Evolutionary conservation across 2,329 filamentous ascomycete genomes (phyloP), one percentile per base, ranked within the genome.

Genomic region (Fusarium armeniacum): DNA sequence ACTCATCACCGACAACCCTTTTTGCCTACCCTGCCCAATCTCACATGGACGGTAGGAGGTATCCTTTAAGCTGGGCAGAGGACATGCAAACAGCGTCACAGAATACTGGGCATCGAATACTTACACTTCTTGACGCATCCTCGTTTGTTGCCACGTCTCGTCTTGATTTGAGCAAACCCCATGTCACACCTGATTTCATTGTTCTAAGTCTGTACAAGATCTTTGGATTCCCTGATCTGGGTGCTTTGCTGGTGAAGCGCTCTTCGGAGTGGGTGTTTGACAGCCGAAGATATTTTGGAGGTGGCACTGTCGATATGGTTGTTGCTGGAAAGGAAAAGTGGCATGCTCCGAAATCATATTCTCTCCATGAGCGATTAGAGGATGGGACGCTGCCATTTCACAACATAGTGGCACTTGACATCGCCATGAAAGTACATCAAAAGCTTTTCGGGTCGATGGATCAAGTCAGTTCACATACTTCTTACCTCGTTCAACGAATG

Each of bases 211-310:
- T 98, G 69, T 97, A 98, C 82, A 99, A 98, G 78, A 94, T 98
- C n/a, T 98, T 98, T 78, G 95, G 96, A 2, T 98, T 98, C 70
- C 95, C 95, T 0, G 93, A 98, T 76, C 83, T 98, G 3, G 95
- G 95, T 3, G 94, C 90, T 2, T 81, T 99, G 61, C 89, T 98
- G 32, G 89, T 98, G 15, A 89, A 91, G 43, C 94, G 93, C 72
- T 84, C 87, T 33, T 87, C 92, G 15, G 88, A 87, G 9, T 78
- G 85, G 40, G 76, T 91, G 5, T 89, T 97, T 47, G 82, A 86
- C 33, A 83, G 84, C 43, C 88, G 93, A 63, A 89, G 83, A 66
- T 99, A 97, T 75, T 99, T 99, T 80, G 95, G 95, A 8, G 96
- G 95, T 9, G 96, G 96, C 5, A 98, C 95, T 1, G 95, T 98